Percentiles rank a stretch among this genome's conserved stretches.
Conservation (phyloP, 768 basidiomycete genomes). For the Butyriboletus loyo region DNA sequence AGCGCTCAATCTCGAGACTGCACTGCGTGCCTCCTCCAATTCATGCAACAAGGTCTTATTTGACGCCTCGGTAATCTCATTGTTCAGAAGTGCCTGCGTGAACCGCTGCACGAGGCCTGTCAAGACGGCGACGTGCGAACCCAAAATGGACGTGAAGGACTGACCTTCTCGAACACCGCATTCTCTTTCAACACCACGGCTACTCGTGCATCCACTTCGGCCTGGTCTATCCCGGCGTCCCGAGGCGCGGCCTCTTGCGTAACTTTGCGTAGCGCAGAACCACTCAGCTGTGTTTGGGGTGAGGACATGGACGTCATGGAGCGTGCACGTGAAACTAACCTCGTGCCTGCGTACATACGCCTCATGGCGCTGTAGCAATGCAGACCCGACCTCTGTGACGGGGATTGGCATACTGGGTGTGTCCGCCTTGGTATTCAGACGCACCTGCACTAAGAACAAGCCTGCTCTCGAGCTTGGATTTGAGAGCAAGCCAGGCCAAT, state of each 20-base stretch:
- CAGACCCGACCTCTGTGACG: slow-evolving; percentile 80
- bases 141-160: background rate
- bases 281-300: slow-evolving; percentile 15
- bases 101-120: slow-evolving; percentile 50
- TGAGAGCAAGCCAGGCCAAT: slow-evolving; percentile 59
- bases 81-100: slow-evolving; percentile 75
- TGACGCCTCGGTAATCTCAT: slow-evolving; percentile 76
- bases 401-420: slow-evolving; percentile 1
- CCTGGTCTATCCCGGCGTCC: slow-evolving; percentile 10
- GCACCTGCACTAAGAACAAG: slow-evolving; percentile 84
- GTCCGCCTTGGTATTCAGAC: slow-evolving; percentile 27
- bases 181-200: slow-evolving; percentile 52
- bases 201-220: slow-evolving; percentile 34
- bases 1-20: slow-evolving; percentile 63
- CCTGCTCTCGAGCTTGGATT: slow-evolving; percentile 69
- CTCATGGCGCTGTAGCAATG: slow-evolving; percentile 81
- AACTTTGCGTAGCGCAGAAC: slow-evolving; percentile 12
- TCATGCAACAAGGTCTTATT: slow-evolving; percentile 72
- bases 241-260: slow-evolving; percentile 11
- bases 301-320: slow-evolving; percentile 8
- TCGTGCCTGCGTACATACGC: slow-evolving; percentile 75
- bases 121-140: background rate
- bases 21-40: slow-evolving; percentile 66
- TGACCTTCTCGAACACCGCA: slow-evolving; percentile 47
- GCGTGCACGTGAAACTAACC: slow-evolving; percentile 37